Base-by-base conservation (phyloP, 352 stramenopile genomes). In the Discostella stelligera region DNA sequence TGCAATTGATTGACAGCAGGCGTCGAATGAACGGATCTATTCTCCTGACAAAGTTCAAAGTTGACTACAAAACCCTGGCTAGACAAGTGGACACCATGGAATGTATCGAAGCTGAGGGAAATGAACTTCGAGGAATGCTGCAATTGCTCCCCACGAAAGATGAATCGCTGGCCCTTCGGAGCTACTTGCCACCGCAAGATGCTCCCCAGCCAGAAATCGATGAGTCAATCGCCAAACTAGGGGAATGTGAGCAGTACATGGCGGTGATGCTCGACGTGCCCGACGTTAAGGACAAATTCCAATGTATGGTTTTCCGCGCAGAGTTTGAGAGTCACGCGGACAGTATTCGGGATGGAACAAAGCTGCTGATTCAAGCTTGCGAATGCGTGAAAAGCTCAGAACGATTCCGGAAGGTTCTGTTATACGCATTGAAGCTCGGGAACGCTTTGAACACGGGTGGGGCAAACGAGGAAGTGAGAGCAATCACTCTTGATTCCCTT, bases 21-120 rank as follows among this genome's bases (percentile, higher is more conserved):
- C 92, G 95, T 14, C 92, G 93, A 21, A 98, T 98, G 94, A 98
- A 98, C 77, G 94, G 92, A 23, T 95, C 91, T 0, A 98, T 98
- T 69, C 94, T 94, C 6, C 83, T 98, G 13, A 94, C 94, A 10
- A 85, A 95, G 62, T 93, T 98, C 39, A 97, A 97, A 80, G 77
- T 98, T 52, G 92, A 90, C 21, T 96, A 96, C 75, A 82, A 83
- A 1, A 86, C 95, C 30, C 94, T 97, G 32, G 79, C 79, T 32
- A 79, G 74, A 49, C 62, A 79, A 58, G 75, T 83, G 3, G 58
- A 83, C 54, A 75, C 52, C 16, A 83, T 83, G 71, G 77, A 84
- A 67, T 69, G 71, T 50, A 68, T 80, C 8, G 20, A 78, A 73
- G 75, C 75, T 50, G 81, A 93, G 37, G 73, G 66, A 41, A 83